These are phyloP conservation scores for Trichoderma cornu-damae DNA, from an alignment of 2,329 filamentous ascomycete genomes.

Conservation along the genomic window DNA sequence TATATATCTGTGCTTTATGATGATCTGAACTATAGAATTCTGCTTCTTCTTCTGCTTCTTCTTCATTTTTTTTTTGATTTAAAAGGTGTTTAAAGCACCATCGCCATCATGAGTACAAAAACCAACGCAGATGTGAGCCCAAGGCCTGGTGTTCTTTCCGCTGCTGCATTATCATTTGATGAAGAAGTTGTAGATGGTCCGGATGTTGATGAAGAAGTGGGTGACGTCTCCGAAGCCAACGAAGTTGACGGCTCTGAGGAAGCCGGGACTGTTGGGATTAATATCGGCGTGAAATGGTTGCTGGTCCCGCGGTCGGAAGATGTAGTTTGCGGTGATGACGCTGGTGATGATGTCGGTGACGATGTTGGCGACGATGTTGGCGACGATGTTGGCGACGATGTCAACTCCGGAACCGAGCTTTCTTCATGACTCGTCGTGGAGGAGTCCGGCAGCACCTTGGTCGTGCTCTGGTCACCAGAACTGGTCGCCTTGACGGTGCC, in stretches of 20 bases:
- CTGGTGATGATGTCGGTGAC: background rate
- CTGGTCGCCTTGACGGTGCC: background rate
- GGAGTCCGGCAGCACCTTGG: background rate
- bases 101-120: background rate
- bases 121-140: background rate
- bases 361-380: background rate
- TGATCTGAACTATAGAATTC: background rate
- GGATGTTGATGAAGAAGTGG: background rate
- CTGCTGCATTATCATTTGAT: background rate
- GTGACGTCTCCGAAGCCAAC: background rate
- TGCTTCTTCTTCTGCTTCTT: too few relatives aligned
- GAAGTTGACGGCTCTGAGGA: background rate
- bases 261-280: background rate
- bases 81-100: background rate
- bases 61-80: too few relatives aligned
- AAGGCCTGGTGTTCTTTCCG: background rate
- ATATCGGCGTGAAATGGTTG: background rate
- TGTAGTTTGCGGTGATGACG: background rate
- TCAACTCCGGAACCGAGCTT: background rate
- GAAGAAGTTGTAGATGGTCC: background rate
- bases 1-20: too few relatives aligned
- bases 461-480: background rate
- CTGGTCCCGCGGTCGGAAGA: background rate
- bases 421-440: background rate
- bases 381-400: background rate